Percentiles rank a stretch among this genome's conserved stretches.
These are phyloP conservation scores for Gigaspora rosea DNA, from an alignment of 192 early-diverging fungal species.

Conservation along the genomic window DNA sequence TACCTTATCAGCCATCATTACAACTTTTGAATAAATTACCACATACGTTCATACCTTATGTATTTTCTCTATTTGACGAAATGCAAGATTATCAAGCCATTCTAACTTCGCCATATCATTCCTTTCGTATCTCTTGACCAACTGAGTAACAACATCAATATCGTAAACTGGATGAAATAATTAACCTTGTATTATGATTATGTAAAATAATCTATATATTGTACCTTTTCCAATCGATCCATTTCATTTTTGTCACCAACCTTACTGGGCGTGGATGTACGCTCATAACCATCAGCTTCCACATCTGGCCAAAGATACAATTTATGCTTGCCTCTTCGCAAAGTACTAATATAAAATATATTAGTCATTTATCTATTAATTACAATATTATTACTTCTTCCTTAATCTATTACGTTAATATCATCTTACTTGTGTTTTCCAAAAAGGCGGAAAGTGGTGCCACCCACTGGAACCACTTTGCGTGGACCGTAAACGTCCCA, in stretches of 20 bases:
- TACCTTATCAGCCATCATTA: not conserved
- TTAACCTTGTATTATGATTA: not conserved
- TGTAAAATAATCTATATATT: conserved; percentile 9
- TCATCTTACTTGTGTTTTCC: conserved; percentile 68
- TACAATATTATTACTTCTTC: not conserved
- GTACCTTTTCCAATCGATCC: conserved; percentile 85
- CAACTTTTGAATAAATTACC: not conserved
- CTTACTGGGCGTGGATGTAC: conserved; percentile 59
- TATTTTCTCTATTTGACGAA: conserved; percentile 86
- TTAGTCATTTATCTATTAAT: not conserved
- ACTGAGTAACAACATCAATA: conserved; percentile 34
- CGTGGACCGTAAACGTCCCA: conserved; percentile 81
- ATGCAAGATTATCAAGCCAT: conserved; percentile 91
- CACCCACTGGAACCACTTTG: conserved; percentile 73
- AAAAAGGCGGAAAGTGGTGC: conserved; percentile 79
- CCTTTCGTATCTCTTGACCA: conserved; percentile 81
- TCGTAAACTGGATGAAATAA: not conserved
- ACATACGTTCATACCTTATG: conserved; percentile 53
- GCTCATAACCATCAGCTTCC: conserved; percentile 63
- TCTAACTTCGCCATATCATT: conserved; percentile 85
- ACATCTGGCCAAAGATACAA: conserved; percentile 66
- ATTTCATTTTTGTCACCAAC: conserved; percentile 62
- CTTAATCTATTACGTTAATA: not conserved
- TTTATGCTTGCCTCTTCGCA: conserved; percentile 86
- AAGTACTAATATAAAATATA: conserved; percentile 52